Base-by-base conservation (phyloP, 73 alveolate species). In the Paramecium primaurelia region DNA sequence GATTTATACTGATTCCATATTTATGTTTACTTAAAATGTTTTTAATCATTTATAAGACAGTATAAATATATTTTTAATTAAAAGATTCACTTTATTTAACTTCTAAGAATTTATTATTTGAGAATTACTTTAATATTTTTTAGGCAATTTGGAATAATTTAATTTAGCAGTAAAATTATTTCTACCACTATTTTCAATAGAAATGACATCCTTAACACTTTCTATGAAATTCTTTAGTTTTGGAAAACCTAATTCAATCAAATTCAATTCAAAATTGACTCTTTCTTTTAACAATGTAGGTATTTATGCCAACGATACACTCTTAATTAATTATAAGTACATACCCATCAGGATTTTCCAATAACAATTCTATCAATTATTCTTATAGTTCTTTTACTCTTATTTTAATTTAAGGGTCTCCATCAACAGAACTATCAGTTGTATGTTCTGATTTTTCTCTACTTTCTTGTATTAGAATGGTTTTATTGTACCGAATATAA, bases 341-440 rank as follows among this genome's bases (percentile, higher is more conserved):
- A 75, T 75, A 75, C 88, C 91, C 91, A 22, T 80, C 91, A 11
- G 91, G 91, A 80, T 80, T 80, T 37, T 80, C 91, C 34, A 80
- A 47, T 44, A 80, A 20, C 18, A 80, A 12, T 16, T 80, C 91
- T 20, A 80, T 80, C n/a, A 80, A 49, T 45, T 80, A 26, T 16
- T 44, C 47, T 47, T 80, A 47, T 26, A 80, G 73, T 49, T 80
- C 91, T 49, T 80, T 80, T 9, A 40, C 58, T 47, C 30, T 80
- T 6, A 25, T 20, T 42, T 80, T 40, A 14, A 80, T 25, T 47
- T 44, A 80, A 8, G 71, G 75, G 20, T 80, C 91, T 0, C 91
- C 91, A 80, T 80, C 91, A 6, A 45, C 75, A 38, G 91, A 80
- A 47, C 91, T 49, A 80, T 80, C 91, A 14, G 75, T 42, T 12